Base-by-base conservation (phyloP, 2,329 filamentous ascomycete species). In the Paracoccidioides lutzii region DNA sequence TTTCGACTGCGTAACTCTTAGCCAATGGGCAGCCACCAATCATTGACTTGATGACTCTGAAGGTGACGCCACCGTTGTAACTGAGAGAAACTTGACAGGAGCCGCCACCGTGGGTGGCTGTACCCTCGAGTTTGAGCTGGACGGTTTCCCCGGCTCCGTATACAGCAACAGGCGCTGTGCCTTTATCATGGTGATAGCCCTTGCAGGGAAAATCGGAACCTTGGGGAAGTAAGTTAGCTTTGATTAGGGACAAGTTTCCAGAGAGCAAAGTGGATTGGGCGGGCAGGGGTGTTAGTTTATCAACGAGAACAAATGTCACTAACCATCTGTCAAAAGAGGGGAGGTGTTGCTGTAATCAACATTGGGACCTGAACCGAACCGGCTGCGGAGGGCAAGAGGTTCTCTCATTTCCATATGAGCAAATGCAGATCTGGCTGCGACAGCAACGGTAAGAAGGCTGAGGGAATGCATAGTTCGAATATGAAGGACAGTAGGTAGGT, bases 121-220 rank as follows among this genome's bases (percentile, higher is more conserved):
- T 78, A 40, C 86, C 87, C 57, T 71, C 72, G 54, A 90, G 73
- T 57, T 77, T 80, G 70, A 90, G 76, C 61, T 80, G 79, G 70
- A 87, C 82, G 33, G 73, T 70, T 55, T 76, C 69, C 38, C 87
- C 87, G 5, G 83, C 78, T 3, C 72, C 66, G 69, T 85, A 90
- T 30, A 76, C 80, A 40, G 79, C 81, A 22, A 82, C 79, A 4
- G 81, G 69, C 15, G 73, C 68, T 60, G 81, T 81, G 1, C 71
- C 63, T 12, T 65, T 66, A 58, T 79, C 76, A 3, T 68, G 60
- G 57, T 79, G 76, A 54, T 82, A 81, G 9, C 84, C 83, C 74
- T 90, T 90, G 79, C 88, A 93, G 4, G 87, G 84, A 68, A 81
- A 93, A 70, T 90, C 79, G 57, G 76, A 75, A 32, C 84, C 84